phyloP scores from a whole-genome alignment of 139 green algal species.

The Edaphochlamys debaryana region DNA sequence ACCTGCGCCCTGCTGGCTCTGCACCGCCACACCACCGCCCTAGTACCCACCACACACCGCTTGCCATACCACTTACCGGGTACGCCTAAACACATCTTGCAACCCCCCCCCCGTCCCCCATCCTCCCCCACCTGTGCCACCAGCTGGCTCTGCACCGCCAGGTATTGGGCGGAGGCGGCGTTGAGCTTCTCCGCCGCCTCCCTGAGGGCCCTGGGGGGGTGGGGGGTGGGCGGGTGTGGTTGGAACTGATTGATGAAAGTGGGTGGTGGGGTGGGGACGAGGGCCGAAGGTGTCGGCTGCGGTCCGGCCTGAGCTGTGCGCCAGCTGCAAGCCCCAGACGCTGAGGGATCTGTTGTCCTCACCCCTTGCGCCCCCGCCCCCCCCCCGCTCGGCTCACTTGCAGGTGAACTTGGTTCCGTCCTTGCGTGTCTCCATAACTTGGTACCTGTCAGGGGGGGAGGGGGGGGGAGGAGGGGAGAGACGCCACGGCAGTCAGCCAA shows the following conservation, averaged over 20 bases:
- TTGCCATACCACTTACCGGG: no score
- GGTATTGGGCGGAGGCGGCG: constrained; percentile 74
- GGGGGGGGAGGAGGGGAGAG: not conserved
- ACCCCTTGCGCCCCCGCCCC: no score
- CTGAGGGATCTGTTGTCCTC: no score
- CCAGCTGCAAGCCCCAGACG: no score
- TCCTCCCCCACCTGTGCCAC: constrained; percentile 75
- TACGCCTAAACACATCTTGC: no score
- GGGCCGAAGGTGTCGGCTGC: no score
- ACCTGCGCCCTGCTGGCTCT: not conserved
- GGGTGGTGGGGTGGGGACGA: no score
- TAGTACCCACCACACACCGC: not conserved
- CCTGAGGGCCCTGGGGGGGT: constrained; percentile 72
- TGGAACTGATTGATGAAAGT: no score
- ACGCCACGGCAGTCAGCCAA: no score
- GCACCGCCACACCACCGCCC: not conserved
- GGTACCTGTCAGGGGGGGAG: constrained; percentile 65
- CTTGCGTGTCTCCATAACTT: constrained; percentile 89
- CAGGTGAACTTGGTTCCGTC: constrained; percentile 97
- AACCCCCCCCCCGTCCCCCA: not conserved
- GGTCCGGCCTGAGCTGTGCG: no score
- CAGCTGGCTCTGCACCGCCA: constrained; percentile 80
- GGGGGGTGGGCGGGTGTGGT: no score
- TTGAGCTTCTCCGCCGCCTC: constrained; percentile 75
- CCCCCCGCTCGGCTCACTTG: no score